These are phyloP conservation scores for Thelonectria olida DNA, from an alignment of 2,329 filamentous ascomycete species.

Conservation along the genomic window DNA sequence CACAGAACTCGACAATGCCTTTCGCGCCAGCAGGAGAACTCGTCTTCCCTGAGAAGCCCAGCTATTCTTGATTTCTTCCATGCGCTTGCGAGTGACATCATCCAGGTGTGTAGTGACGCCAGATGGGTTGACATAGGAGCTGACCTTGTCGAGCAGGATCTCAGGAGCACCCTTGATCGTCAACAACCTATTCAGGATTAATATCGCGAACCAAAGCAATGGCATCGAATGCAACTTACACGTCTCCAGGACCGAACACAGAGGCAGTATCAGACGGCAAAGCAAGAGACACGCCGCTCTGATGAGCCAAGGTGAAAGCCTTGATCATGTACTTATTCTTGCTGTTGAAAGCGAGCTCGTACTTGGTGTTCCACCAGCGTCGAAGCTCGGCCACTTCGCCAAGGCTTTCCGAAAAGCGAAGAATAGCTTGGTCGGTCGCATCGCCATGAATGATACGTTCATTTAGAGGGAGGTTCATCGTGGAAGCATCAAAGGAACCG, in stretches of 20 bases:
- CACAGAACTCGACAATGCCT: slow-evolving; percentile 56
- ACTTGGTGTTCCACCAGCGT: slow-evolving; percentile 71
- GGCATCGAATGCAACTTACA: slow-evolving; percentile 6
- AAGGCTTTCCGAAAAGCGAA: slow-evolving; percentile 75
- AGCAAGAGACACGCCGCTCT: slow-evolving; percentile 48
- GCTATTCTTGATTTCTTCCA: slow-evolving; percentile 70
- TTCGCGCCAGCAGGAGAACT: slow-evolving; percentile 73
- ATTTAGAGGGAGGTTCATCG: slow-evolving; percentile 64
- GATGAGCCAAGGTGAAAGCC: slow-evolving; percentile 58
- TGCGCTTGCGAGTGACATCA: slow-evolving; percentile 49
- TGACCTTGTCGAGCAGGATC: slow-evolving; percentile 72
- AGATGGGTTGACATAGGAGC: slow-evolving; percentile 62
- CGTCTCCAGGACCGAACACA: slow-evolving; percentile 6
- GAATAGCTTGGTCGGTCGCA: slow-evolving; percentile 78
- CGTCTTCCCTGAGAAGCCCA: slow-evolving; percentile 76
- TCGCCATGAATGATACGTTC: slow-evolving; percentile 76
- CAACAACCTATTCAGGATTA: slow-evolving; percentile 55
- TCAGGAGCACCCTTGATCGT: slow-evolving; percentile 86
- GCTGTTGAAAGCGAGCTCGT: slow-evolving; percentile 79
- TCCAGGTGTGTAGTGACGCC: slow-evolving; percentile 64
- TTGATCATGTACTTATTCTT: slow-evolving; percentile 86
- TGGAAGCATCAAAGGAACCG: slow-evolving; percentile 76
- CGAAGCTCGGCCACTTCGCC: slow-evolving; percentile 64
- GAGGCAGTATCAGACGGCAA: slow-evolving; percentile 19
- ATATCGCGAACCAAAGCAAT: neutral